Evolutionary conservation across 768 basidiomycete species (phyloP), one percentile per base, ranked within the genome.

Genomic region (Antrodiella citrinella): DNA sequence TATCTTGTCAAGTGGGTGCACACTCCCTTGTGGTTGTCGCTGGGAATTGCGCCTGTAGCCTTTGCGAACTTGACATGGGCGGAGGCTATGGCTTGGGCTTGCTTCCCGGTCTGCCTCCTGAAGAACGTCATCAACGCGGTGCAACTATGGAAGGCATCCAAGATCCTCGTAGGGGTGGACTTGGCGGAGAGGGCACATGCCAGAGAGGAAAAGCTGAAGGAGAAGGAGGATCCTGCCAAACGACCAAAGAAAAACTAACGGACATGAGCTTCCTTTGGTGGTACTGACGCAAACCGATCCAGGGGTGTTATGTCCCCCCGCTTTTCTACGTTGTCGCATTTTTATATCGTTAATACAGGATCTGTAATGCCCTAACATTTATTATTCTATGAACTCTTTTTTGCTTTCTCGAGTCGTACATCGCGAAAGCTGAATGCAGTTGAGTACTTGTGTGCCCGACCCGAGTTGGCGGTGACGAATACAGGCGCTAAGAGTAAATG

Each of bases 141-240:
- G 4, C 96, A 99, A 67, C 80, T 97, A 51, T 97, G 94, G 94
- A 99, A 99, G 66, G 95, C 96, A 22, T 86, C 88, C 26, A 92
- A 92, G 69, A 91, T 92, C 49, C 76, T 96, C 13, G 93, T 96
- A 12, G 92, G 93, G 0, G 88, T 96, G 10, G 93, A 96, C 62
- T 70, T 96, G 44, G 89, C 88, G 41, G 91, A 94, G 67, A 72
- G 93, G 56, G 82, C 82, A 35, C 75, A 77, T 50, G 84, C 77
- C 18, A 70, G 83, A 50, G 70, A 76, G 50, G 74, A 62, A 56
- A 50, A 49, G 23, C 35, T 45, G 48, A 60, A 60, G 53, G 50
- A 51, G 51, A 47, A 49, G 50, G 51, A n/a, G 46, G 26, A 39
- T 41, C 20, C 19, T 15, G 30, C 7, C 7, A 7, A 35, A 15